Percentiles rank a stretch among this genome's conserved stretches.
phyloP scores from a whole-genome alignment of 2,329 filamentous ascomycete species.

The Dothideomycetes sp. region DNA sequence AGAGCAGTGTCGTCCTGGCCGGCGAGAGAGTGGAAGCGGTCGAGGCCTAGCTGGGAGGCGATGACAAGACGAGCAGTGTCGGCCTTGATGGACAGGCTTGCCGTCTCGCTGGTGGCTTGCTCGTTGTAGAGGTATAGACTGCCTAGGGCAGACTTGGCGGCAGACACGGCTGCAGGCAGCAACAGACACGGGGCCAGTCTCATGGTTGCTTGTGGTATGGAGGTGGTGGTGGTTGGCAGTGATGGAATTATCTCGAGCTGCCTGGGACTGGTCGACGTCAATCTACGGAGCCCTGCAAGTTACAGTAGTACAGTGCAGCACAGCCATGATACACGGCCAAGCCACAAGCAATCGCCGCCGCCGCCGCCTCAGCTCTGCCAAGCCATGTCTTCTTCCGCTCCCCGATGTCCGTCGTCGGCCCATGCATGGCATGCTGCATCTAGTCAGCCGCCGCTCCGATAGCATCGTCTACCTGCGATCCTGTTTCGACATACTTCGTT shows the following conservation, averaged over 20 bases:
- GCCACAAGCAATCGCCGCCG: too few species aligned
- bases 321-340: too few species aligned
- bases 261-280: not conserved
- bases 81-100: conserved; percentile 36
- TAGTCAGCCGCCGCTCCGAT: too few species aligned
- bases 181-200: conserved; percentile 34
- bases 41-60: conserved; percentile 42
- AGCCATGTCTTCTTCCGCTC: not conserved
- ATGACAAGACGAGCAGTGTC: conserved; percentile 41
- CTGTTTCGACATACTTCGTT: too few species aligned
- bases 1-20: conserved; percentile 33
- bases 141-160: conserved; percentile 23
- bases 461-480: too few species aligned
- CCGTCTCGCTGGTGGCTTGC: conserved; percentile 27
- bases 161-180: conserved; percentile 30
- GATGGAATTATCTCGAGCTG: not conserved
- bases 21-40: conserved; percentile 38
- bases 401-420: not conserved
- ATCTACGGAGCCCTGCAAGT: too few species aligned
- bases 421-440: too few species aligned
- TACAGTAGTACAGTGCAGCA: too few species aligned
- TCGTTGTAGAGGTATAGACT: conserved; percentile 31
- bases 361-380: too few species aligned
- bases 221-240: not conserved
- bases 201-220: conserved; percentile 29